These are phyloP conservation scores for Elsinoe australis DNA, from an alignment of 2,329 filamentous ascomycete genomes.

Conservation along the genomic window DNA sequence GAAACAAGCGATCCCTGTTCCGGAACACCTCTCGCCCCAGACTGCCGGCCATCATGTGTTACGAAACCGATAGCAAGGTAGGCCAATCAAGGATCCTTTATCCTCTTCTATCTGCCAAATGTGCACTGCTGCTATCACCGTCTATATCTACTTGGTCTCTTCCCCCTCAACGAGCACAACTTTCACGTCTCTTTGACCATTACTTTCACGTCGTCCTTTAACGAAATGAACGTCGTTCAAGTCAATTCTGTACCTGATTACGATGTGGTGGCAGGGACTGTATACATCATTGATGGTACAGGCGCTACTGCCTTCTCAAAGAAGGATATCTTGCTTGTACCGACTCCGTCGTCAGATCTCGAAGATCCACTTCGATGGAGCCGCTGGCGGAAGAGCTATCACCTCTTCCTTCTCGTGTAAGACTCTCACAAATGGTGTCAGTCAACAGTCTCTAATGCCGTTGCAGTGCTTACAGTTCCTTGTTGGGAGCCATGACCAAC, in stretches of 20 bases:
- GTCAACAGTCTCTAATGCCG: too few relatives aligned
- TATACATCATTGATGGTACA: conserved; percentile 17
- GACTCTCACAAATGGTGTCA: not conserved
- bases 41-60: not conserved
- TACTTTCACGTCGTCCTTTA: too few relatives aligned
- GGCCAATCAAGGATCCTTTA: not conserved
- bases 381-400: conserved; percentile 20
- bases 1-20: not conserved
- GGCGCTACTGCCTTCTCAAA: conserved; percentile 11
- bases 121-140: too few relatives aligned
- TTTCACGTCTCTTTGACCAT: too few relatives aligned
- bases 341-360: conserved; percentile 19
- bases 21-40: not conserved
- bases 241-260: too few relatives aligned
- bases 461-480: conserved; percentile 19
- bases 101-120: too few relatives aligned
- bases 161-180: too few relatives aligned
- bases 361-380: conserved; percentile 21
- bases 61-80: not conserved
- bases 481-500: conserved; percentile 22
- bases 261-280: conserved; percentile 18
- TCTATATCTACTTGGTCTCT: too few relatives aligned
- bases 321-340: conserved; percentile 20
- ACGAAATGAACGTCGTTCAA: too few relatives aligned
- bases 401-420: conserved; percentile 19